A percentile compares a stretch with the other conserved stretches of the same genome.
phyloP scores from a whole-genome alignment of 352 stramenopile species.

The Pythium coloratum region DNA sequence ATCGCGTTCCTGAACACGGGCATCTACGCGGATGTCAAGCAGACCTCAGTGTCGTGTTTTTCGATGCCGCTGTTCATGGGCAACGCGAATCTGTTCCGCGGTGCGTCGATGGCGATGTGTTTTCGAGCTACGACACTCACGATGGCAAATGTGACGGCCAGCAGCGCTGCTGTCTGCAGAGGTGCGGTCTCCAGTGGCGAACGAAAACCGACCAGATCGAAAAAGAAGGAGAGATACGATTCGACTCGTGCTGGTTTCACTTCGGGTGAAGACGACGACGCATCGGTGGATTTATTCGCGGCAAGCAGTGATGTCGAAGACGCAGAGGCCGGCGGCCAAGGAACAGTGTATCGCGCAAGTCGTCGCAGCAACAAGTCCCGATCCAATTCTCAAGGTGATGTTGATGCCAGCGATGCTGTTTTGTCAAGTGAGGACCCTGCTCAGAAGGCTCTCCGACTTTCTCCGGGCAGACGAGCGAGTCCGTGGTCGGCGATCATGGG shows the following conservation, averaged over 20 bases:
- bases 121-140: slow-evolving; percentile 46
- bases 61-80: slow-evolving; percentile 40
- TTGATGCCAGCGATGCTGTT: background rate
- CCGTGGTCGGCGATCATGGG: slow-evolving; percentile 12
- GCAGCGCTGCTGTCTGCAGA: slow-evolving; percentile 10
- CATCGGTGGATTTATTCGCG: background rate
- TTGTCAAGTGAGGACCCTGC: background rate
- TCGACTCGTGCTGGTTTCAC: background rate
- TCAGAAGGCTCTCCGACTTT: background rate
- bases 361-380: slow-evolving; percentile 3
- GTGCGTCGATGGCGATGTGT: slow-evolving; percentile 61
- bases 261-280: slow-evolving; percentile 4
- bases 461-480: background rate
- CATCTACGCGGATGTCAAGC: slow-evolving; percentile 83
- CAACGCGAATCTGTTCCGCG: slow-evolving; percentile 20
- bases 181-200: background rate
- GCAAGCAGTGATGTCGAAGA: slow-evolving; percentile 8
- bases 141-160: slow-evolving; percentile 19
- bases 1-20: slow-evolving; percentile 88
- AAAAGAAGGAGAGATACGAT: background rate
- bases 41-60: slow-evolving; percentile 50
- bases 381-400: background rate
- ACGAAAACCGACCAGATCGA: background rate
- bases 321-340: background rate
- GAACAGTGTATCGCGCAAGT: slow-evolving; percentile 8